Percentiles rank a stretch among this genome's conserved stretches.
Evolutionary conservation across 257 asterid genomes (phyloP).

Genomic region (Nicotiana paniculata): DNA sequence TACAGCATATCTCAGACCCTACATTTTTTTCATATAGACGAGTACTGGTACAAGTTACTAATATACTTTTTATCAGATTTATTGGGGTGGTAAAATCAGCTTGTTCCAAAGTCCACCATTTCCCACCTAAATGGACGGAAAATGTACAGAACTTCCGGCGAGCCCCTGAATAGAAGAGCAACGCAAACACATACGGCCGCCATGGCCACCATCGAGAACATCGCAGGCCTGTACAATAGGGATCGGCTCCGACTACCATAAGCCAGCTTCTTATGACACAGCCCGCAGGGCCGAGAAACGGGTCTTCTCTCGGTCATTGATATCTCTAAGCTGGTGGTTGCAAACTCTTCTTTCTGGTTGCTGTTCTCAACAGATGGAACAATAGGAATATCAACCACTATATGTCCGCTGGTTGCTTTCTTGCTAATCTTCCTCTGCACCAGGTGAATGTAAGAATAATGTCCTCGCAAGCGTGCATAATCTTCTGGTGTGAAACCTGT

Average conservation of each 20-base stretch:
- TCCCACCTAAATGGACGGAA: conserved; percentile 82
- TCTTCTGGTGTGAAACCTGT: conserved; percentile 71
- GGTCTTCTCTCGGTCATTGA: conserved; percentile 10
- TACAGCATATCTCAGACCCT: conserved; percentile 21
- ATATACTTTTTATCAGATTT: conserved; percentile 13
- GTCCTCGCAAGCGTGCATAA: conserved; percentile 76
- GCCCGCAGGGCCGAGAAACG: conserved; percentile 36
- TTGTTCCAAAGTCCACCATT: conserved; percentile 69
- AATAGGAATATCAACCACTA: conserved; percentile 44
- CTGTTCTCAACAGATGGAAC: conserved; percentile 24
- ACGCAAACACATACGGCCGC: conserved; percentile 86
- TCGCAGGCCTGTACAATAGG: conserved; percentile 54
- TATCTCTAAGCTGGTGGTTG: conserved; percentile 37
- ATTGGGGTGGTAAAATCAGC: conserved; percentile 20
- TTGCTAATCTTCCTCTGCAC: conserved; percentile 61
- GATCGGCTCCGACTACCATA: conserved; percentile 32
- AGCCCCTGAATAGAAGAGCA: conserved; percentile 72
- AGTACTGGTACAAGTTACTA: conserved; percentile 11
- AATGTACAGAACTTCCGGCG: conserved; percentile 48
- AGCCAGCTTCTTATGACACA: conserved; percentile 34
- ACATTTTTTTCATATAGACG: conserved; percentile 25
- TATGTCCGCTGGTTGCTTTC: conserved; percentile 34
- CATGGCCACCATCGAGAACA: conserved; percentile 72
- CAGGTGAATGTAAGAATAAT: conserved; percentile 65
- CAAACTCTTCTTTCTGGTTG: conserved; percentile 37